These are phyloP conservation scores for Apiotrichum porosum DNA, from an alignment of 1,284 basidiomycete species.

Conservation along the genomic window DNA sequence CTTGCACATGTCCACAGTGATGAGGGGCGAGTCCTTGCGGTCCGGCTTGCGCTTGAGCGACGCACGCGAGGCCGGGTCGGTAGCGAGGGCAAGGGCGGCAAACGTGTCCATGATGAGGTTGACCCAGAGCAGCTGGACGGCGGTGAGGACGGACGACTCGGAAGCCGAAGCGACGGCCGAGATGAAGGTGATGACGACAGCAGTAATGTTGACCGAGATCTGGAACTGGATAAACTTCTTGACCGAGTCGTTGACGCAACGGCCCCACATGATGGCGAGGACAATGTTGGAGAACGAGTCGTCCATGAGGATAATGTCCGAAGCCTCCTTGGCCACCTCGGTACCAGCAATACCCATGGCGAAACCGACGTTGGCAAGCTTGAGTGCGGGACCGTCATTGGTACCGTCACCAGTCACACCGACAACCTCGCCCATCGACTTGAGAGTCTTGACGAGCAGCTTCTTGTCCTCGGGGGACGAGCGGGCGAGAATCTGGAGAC, in stretches of 20 bases:
- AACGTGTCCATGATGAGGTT: slow-evolving; percentile 89
- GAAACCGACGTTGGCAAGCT: slow-evolving; percentile 89
- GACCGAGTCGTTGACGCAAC: slow-evolving; percentile 95
- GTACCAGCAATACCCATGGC: slow-evolving; percentile 99
- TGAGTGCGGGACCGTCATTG: slow-evolving; percentile 95
- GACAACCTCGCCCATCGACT: slow-evolving; percentile 83
- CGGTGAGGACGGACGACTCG: slow-evolving; percentile 81
- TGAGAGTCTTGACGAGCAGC: slow-evolving; percentile 81
- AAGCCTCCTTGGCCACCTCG: slow-evolving; percentile 98
- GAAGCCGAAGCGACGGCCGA: slow-evolving; percentile 73
- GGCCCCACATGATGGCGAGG: slow-evolving; percentile 97
- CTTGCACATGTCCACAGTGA: slow-evolving; percentile 89
- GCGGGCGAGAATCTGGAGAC: slow-evolving; percentile 68
- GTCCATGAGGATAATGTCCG: slow-evolving; percentile 97
- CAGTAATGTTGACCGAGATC: slow-evolving; percentile 91
- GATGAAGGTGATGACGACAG: slow-evolving; percentile 89
- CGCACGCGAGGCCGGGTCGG: slow-evolving; percentile 79
- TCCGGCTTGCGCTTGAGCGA: slow-evolving; percentile 88
- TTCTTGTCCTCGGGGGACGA: slow-evolving; percentile 97
- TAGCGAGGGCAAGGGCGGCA: slow-evolving; percentile 92
- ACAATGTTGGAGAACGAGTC: slow-evolving; percentile 97
- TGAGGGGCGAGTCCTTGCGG: slow-evolving; percentile 77
- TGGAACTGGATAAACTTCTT: slow-evolving; percentile 99
- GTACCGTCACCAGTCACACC: slow-evolving; percentile 98
- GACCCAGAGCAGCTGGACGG: slow-evolving; percentile 86